Evolutionary conservation across 2,329 filamentous ascomycete species (phyloP), one percentile per base, ranked within the genome.

Genomic region (Onygenales sp.): DNA sequence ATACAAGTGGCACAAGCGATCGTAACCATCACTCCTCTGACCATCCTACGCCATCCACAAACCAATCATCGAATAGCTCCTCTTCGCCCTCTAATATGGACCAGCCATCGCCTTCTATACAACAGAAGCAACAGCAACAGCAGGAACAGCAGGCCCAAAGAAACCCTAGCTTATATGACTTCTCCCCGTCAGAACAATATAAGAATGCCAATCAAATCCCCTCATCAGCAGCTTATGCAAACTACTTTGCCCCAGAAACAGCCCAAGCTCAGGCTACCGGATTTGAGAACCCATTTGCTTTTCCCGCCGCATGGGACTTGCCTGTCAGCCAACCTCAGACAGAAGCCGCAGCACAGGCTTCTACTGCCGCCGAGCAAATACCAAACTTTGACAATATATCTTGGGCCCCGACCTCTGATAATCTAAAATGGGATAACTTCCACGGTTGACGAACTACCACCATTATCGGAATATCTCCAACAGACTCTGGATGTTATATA

Each of bases 11-110:
- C 42, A 44, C 46, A 17, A 65, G 62, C 40, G 68, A 69, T 17
- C 60, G 58, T 36, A 63, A 57, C 32, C 59, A 61, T n/a, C 60
- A 64, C 42, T 58, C 58, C 6, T 69, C 67, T 3, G 67, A 68
- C 37, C 65, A 70, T 37, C 63, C 66, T 9, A 69, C 67, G 4
- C 67, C 69, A 10, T 65, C 63, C 6, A 69, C 67, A 2, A 52
- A 68, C 46, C 67, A 67, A 21, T 69, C 65, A 5, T 68, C 68
- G 17, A 70, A 68, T 44, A 65, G 62, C 2, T 68, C 68, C 11
- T 65, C 65, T 50, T 65, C 66, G 0, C 63, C 67, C 10, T 59
- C 59, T 2, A 63, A 59, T n/a, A 33, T 54, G 1, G 65, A 69
- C 39, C 59, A 65, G 6, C 56, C 61, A 14, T 63, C 65, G 2